Base-by-base conservation (phyloP, 345 rosid species). In the Salix viminalis region DNA sequence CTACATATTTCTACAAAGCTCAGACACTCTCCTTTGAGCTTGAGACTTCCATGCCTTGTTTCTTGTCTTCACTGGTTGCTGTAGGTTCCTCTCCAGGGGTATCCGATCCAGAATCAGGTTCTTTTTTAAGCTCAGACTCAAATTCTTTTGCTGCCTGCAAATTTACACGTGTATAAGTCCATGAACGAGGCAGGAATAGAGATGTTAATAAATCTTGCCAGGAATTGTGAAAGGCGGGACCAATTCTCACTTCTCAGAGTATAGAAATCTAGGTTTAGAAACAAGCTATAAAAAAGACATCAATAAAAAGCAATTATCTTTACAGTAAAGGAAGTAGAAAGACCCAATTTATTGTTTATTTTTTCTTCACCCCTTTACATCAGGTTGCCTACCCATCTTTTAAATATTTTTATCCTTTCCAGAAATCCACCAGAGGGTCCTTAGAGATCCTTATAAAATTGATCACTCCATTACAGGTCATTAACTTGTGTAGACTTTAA, bases 121-220 rank as follows among this genome's bases (percentile, higher is more conserved):
- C 95, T 72, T 89, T 93, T 75, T 91, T 95, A n/a, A 95, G 92
- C 90, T 95, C 99, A 10, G 93, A 83, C 85, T 95, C 99, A 0
- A 95, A 93, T 79, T 95, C 99, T 77, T 91, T 95, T 61, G 99
- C 97, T 75, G 99, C 99, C 99, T 95, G 86, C 83, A 85, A 50
- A 81, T 72, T 75, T 72, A 46, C 67, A 71, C 2, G 14, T 18
- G 21, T 41, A 34, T n/a, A 15, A 24, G 7, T 69, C 37, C 34
- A 10, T 2, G 21, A 32, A 11, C 13, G 32, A 64, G 28, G 71
- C 16, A 41, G 23, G 15, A 13, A 2, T 9, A 42, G 34, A 19
- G 6, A 65, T 44, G 32, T 15, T 1, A 7, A 7, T 19, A 65
- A 16, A 71, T 18, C 30, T 9, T 9, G 11, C 2, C 15, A 61